Evolutionary conservation across 371 early-diverging fungal genomes (phyloP), one percentile per base, ranked within the genome.

Genomic region (Mucor mucedo): DNA sequence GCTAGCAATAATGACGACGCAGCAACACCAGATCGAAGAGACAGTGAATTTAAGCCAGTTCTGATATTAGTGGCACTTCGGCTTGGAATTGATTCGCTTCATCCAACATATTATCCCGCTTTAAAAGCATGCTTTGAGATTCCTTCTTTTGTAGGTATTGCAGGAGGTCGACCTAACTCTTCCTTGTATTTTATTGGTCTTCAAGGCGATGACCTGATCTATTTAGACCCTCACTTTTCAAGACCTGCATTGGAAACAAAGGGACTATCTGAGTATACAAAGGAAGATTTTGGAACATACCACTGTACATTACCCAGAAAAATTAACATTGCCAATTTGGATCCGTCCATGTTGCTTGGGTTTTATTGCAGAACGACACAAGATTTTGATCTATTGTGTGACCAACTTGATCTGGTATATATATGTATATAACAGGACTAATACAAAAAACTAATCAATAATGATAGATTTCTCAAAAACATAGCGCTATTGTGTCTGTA

Each of bases 101-200:
- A 97, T 65, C 88, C 91, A 0, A 86, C 92, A 1, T 97, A 98
- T 75, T 78, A 91, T 58, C 79, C 84, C 39, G 87, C 87, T 35
- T 69, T 94, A 44, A 91, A 91, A 83, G 82, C 87, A 28, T 89
- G 87, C 49, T 92, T 96, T 73, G 80, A 78, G 55, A 80, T 93
- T 44, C 88, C 91, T 32, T 88, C 89, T 48, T 91, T 88, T 53
- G 84, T 95, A 6, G 97, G 97, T 16, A 91, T 97, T 60, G 95
- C 95, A 38, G 98, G 97, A 39, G 98, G 98, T 16, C 84, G 92
- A 61, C 98, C 98, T 3, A 93, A 94, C 55, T 93, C 95, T 14
- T 95, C 97, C 0, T 80, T 95, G 47, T 98, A 92, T 76, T 97
- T 98, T 77, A 82, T 95, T 28, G 97, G 97, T 14, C 72, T 88